Percentiles rank a stretch among this genome's conserved stretches.
phyloP scores from a whole-genome alignment of 139 green algal species.

The Chlamydomonas schloesseri region DNA sequence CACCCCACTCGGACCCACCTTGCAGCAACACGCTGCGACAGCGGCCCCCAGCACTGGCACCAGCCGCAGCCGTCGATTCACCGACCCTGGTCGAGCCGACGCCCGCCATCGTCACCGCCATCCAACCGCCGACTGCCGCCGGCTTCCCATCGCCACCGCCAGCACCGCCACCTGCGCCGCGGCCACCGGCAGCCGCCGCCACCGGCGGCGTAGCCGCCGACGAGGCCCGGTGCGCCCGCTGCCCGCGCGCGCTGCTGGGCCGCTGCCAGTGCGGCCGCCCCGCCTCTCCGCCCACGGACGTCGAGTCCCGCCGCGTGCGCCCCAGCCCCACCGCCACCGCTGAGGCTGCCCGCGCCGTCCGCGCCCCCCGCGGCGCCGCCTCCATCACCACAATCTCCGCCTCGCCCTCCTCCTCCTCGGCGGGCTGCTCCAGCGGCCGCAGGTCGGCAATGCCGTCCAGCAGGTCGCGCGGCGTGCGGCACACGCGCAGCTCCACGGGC shows the following conservation, averaged over 20 bases:
- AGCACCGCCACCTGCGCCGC: no score
- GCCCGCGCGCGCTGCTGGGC: no score
- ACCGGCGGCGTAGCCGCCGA: no score
- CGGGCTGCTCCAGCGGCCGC: neutral
- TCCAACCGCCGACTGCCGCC: neutral
- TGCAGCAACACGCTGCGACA: constrained; percentile 9
- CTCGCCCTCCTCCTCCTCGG: neutral
- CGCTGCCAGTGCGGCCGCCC: no score
- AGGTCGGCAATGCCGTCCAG: constrained; percentile 24
- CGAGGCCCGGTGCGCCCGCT: no score
- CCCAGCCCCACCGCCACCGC: neutral
- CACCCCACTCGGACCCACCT: no score
- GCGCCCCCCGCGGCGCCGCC: no score
- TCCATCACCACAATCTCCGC: neutral
- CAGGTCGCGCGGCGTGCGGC: neutral
- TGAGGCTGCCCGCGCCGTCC: neutral
- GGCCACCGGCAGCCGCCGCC: neutral
- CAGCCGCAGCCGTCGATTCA: neutral
- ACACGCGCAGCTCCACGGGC: constrained; percentile 28
- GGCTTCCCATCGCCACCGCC: no score
- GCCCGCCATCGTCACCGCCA: neutral
- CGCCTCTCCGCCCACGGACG: no score
- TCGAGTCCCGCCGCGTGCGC: neutral
- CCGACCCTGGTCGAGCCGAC: no score
- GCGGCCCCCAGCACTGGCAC: no score